A percentile compares a stretch with the other conserved stretches of the same genome.
Conservation (phyloP, 73 alveolate species). For the Paramecium primaurelia region DNA sequence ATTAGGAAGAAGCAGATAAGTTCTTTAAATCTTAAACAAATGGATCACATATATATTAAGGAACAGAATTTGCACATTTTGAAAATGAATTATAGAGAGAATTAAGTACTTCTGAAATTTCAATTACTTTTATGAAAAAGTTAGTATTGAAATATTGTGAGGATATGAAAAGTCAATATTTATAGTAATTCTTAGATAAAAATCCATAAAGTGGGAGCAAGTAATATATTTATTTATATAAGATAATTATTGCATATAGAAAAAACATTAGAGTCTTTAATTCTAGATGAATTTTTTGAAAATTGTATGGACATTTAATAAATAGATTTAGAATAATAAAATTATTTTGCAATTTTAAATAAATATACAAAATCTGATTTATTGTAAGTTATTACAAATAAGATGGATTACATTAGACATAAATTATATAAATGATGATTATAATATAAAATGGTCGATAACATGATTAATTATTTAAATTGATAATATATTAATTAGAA, state of each 20-base stretch:
- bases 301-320: constrained; percentile 46
- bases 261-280: constrained; percentile 44
- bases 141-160: constrained; percentile 49
- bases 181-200: constrained; percentile 47
- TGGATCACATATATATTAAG: constrained; percentile 23
- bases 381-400: constrained; percentile 49
- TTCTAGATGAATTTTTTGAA: constrained; percentile 56
- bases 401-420: constrained; percentile 55
- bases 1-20: constrained; percentile 48
- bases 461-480: neutral
- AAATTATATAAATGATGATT: constrained; percentile 22
- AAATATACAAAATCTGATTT: constrained; percentile 51
- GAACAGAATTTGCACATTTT: constrained; percentile 41
- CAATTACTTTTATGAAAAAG: constrained; percentile 30
- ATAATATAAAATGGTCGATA: neutral
- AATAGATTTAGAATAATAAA: constrained; percentile 51
- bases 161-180: constrained; percentile 37
- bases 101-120: constrained; percentile 36
- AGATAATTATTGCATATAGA: constrained; percentile 55
- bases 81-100: constrained; percentile 54
- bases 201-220: neutral
- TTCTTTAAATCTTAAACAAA: neutral
- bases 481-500: neutral
- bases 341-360: constrained; percentile 39
- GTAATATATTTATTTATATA: neutral